Evolutionary conservation across 139 green algal species (phyloP), one percentile per base, ranked within the genome.

Genomic region (Zygnema circumcarinatum): DNA sequence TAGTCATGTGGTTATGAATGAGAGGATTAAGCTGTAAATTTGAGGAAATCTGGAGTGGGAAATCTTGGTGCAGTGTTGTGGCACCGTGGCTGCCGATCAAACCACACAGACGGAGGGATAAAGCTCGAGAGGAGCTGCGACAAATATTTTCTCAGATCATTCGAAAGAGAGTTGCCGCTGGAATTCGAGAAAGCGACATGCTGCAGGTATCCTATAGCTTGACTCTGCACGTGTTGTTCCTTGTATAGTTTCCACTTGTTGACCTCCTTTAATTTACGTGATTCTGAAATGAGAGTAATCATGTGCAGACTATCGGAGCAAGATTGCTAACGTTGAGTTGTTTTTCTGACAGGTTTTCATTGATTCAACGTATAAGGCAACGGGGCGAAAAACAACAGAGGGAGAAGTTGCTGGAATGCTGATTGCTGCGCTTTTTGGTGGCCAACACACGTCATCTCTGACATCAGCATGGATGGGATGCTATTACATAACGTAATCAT

Each of bases 401-500:
- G 94, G 96, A 33, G 95, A 99, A 93, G 98, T 98, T 79, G 94
- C 94, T 22, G 97, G 97, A n/a, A 93, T 99, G 92, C 95, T 99
- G 35, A 99, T 98, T 76, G 97, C 97, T 1, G 93, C 94, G 25
- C 93, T 99, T 41, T 99, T 99, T 90, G 97, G 96, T 20, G 97
- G 97, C 21, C 97, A 99, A 93, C 97, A 99, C 93, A 99, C 97
- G 35, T 96, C 92, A 76, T 96, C 94, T 74, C 96, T 98, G 91
- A 99, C 97, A 53, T 95, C 95, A 69, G 87, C 95, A 1, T 99
- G 97, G 97, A 98, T 96, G 0, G 95, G 94, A 38, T 87, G 95
- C 54, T 94, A 93, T 88, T 94, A 98, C 93, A 88, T 95, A 21
- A 87, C 67, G 82, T 88, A 16, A 39, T 47, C 36, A n/a, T n/a